These are phyloP conservation scores for Straminergon stramineum DNA, from an alignment of 225 moss, liverwort and hornwort species.

Conservation along the genomic window DNA sequence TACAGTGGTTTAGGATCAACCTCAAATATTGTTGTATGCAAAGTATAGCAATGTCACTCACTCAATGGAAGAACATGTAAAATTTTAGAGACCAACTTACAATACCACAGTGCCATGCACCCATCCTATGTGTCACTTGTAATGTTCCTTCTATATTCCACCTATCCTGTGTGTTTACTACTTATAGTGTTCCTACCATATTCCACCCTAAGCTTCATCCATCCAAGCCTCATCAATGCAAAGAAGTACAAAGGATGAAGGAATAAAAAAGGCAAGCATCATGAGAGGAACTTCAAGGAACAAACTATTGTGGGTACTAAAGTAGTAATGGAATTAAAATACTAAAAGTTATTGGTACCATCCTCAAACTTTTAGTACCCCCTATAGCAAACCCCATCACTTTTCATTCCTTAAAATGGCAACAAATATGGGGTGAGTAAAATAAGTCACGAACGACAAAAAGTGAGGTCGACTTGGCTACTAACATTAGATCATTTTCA, in stretches of 20 bases:
- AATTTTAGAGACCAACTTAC: no score
- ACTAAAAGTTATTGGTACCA: background rate
- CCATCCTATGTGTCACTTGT: background rate
- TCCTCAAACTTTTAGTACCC: background rate
- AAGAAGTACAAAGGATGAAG: background rate
- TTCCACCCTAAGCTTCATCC: background rate
- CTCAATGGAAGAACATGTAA: background rate
- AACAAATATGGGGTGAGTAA: no score
- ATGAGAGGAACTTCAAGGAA: background rate
- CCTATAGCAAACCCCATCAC: no score
- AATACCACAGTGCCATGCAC: fast-evolving
- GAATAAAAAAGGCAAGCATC: background rate
- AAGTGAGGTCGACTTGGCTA: no score
- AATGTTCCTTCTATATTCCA: no score
- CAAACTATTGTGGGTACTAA: background rate
- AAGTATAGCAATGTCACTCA: background rate
- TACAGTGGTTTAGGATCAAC: no score
- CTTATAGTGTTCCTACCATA: background rate
- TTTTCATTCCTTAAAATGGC: no score
- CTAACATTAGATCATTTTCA: no score
- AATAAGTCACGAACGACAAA: no score
- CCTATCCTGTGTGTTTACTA: fast-evolving
- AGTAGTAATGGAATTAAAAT: background rate
- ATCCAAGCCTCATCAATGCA: background rate
- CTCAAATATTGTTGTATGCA: no score